Percentiles rank a stretch among this genome's conserved stretches.
These are phyloP conservation scores for Penicillium parvum DNA, from an alignment of 495 filamentous ascomycete genomes.

Conservation along the genomic window DNA sequence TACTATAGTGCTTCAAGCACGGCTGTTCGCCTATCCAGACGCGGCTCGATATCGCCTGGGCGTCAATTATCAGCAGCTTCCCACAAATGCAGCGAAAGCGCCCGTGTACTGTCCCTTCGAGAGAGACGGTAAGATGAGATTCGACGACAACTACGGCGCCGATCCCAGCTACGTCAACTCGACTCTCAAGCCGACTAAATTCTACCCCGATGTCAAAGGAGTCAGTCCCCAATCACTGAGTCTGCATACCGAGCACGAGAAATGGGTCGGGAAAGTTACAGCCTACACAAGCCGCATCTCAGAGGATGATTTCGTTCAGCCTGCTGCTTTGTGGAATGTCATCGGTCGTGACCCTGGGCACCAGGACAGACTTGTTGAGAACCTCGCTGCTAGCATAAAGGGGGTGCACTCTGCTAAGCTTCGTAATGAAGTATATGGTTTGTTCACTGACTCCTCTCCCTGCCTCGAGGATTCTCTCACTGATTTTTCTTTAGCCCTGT, in stretches of 20 bases:
- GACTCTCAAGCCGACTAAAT: constrained; percentile 14
- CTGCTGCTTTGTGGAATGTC: constrained; percentile 37
- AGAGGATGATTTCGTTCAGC: constrained; percentile 19
- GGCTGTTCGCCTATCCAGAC: constrained; percentile 68
- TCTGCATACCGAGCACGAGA: constrained; percentile 47
- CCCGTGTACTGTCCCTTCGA: constrained; percentile 64
- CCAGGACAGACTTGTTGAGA: constrained; percentile 55
- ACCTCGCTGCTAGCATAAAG: constrained; percentile 41
- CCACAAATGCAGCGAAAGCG: constrained; percentile 21
- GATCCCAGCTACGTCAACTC: constrained; percentile 56
- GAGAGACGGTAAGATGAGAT: constrained; percentile 61
- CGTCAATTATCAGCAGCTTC: constrained; percentile 58
- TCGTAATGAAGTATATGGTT: constrained; percentile 24
- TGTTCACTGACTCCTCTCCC: background rate
- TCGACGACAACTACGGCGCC: constrained; percentile 58
- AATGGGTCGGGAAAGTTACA: constrained; percentile 45
- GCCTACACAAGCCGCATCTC: constrained; percentile 23
- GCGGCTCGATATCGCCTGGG: constrained; percentile 64
- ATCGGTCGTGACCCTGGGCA: constrained; percentile 53
- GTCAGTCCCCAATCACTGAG: constrained; percentile 1
- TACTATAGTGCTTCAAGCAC: constrained; percentile 55
- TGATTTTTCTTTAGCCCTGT: background rate
- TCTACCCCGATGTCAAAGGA: constrained; percentile 16
- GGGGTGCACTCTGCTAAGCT: constrained; percentile 20
- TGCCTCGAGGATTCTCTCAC: background rate